These are phyloP conservation scores for Acephala macrosclerotiorum DNA, from an alignment of 2,329 filamentous ascomycete genomes.

Conservation along the genomic window DNA sequence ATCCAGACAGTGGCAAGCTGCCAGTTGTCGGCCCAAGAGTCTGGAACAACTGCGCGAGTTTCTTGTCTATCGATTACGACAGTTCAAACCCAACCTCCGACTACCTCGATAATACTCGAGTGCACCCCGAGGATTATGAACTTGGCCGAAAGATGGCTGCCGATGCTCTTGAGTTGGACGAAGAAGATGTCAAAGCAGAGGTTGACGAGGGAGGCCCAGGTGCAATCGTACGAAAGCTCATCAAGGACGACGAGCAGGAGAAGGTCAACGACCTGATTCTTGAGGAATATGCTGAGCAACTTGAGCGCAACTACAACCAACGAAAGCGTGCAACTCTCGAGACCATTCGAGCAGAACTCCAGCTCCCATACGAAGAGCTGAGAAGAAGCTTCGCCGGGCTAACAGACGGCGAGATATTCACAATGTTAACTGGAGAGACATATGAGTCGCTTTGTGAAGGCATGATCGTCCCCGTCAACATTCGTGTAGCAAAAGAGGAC, in stretches of 20 bases:
- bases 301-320: constrained; percentile 92
- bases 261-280: constrained; percentile 95
- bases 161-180: constrained; percentile 93
- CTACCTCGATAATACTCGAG: constrained; percentile 94
- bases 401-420: constrained; percentile 82
- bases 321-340: constrained; percentile 95
- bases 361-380: constrained; percentile 93
- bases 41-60: constrained; percentile 97
- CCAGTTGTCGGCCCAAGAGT: constrained; percentile 88
- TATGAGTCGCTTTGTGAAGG: constrained; percentile 81
- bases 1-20: constrained; percentile 78
- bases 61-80: constrained; percentile 89
- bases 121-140: constrained; percentile 98
- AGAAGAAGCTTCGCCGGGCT: constrained; percentile 79
- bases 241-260: constrained; percentile 92
- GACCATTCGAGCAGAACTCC: constrained; percentile 92
- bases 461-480: constrained; percentile 91
- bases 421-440: constrained; percentile 96
- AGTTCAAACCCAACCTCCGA: constrained; percentile 83
- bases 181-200: constrained; percentile 97
- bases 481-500: constrained; percentile 88
- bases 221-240: constrained; percentile 92
- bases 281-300: constrained; percentile 95
- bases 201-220: constrained; percentile 88
- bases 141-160: constrained; percentile 98